Evolutionary conservation across 768 basidiomycete species (phyloP).

Genomic region (Suillus subalutaceus): DNA sequence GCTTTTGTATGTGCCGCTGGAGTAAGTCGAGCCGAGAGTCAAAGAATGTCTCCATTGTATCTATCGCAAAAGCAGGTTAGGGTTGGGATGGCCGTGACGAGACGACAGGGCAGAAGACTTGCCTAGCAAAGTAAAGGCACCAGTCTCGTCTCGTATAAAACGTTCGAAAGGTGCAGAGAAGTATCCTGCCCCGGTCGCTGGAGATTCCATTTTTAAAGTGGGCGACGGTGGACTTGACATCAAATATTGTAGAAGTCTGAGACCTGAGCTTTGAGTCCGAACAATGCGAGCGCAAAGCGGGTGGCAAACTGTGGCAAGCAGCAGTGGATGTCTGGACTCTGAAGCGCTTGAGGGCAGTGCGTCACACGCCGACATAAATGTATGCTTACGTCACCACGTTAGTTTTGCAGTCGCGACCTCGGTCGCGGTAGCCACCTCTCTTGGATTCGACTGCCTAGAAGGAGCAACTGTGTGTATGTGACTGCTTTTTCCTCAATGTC

Average conservation of each 20-base stretch:
- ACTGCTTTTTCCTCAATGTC: neutral
- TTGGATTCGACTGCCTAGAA: neutral
- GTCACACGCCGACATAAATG: neutral
- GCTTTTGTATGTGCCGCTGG: slow-evolving; percentile 85
- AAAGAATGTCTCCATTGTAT: slow-evolving; percentile 94
- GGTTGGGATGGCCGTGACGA: neutral
- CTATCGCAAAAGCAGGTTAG: slow-evolving; percentile 40
- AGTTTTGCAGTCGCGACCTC: neutral
- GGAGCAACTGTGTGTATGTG: neutral
- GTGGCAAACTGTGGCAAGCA: no score
- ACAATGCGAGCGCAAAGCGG: slow-evolving; percentile 7
- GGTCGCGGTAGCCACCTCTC: no score
- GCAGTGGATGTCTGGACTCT: slow-evolving; percentile 10
- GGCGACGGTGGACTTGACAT: slow-evolving; percentile 44
- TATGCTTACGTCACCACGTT: slow-evolving; percentile 1
- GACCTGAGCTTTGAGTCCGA: neutral
- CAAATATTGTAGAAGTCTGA: slow-evolving; percentile 28
- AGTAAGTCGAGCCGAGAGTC: slow-evolving; percentile 86
- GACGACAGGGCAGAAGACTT: slow-evolving; percentile 24
- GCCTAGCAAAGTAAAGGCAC: slow-evolving; percentile 89
- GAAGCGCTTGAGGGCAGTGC: slow-evolving; percentile 3
- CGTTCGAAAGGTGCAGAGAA: slow-evolving; percentile 75
- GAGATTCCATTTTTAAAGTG: slow-evolving; percentile 33
- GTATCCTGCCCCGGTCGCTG: slow-evolving; percentile 44
- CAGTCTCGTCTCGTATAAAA: slow-evolving; percentile 72